Conservation (phyloP, 768 basidiomycete genomes). For the Panellus pusillus region DNA sequence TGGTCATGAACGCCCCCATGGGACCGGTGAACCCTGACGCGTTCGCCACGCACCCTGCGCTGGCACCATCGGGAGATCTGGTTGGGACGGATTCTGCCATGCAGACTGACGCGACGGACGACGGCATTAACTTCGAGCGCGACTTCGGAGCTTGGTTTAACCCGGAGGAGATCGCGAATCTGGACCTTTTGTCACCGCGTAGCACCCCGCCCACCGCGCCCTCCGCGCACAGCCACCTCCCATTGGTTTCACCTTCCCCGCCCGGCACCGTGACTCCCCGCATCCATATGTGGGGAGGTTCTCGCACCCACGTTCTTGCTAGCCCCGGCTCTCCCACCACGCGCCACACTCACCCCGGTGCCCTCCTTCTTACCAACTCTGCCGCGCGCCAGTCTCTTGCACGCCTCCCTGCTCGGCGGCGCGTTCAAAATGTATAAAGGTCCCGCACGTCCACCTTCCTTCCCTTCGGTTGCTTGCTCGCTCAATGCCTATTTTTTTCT, state of each 20-base stretch:
- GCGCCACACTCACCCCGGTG: slow-evolving; percentile 27
- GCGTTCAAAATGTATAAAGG: slow-evolving; percentile 40
- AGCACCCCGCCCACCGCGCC: slow-evolving; percentile 28
- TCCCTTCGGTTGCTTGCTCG: not conserved
- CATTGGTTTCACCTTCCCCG: slow-evolving; percentile 48
- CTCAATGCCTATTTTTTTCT: not conserved
- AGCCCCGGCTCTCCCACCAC: slow-evolving; percentile 35
- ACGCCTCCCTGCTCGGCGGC: slow-evolving; percentile 50
- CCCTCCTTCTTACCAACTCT: slow-evolving; percentile 58
- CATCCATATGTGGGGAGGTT: slow-evolving; percentile 53
- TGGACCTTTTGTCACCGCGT: slow-evolving; percentile 8
- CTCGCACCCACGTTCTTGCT: slow-evolving; percentile 26
- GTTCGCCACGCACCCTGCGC: too few species aligned
- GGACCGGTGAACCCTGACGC: too few species aligned
- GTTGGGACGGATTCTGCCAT: too few species aligned
- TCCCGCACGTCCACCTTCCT: not conserved
- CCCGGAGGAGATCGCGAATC: too few species aligned
- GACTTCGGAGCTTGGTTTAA: too few species aligned
- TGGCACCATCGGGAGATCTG: too few species aligned
- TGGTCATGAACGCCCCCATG: too few species aligned
- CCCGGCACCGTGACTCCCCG: slow-evolving; percentile 57
- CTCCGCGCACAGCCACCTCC: slow-evolving; percentile 25
- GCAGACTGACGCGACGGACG: too few species aligned
- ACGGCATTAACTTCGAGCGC: too few species aligned
- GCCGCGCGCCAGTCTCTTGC: slow-evolving; percentile 58